Base-by-base conservation (phyloP, 371 early-diverging fungal genomes). In the Zopfochytrium polystomum region DNA sequence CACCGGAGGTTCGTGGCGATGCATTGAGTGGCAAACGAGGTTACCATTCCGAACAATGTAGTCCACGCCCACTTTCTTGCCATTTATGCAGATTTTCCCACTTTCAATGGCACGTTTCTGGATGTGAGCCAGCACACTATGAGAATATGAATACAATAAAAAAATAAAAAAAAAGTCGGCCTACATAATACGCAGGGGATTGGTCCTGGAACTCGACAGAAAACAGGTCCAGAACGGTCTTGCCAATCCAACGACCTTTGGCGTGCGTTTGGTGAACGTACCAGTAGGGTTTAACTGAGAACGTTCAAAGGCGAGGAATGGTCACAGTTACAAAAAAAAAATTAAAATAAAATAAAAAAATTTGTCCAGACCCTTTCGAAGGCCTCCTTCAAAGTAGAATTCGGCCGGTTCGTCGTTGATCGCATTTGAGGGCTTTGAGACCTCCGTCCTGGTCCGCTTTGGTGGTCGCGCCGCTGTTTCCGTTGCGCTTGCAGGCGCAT, bases 1-100 rank as follows among this genome's bases (percentile, higher is more conserved):
- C 0, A 95, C 89, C 2, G 94, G 92, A 0, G 98, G 98, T 73
- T 97, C 98, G 74, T 97, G 98, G 0, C 96, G 85, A 73, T 97
- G 98, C 31, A 90, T 86, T 6, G 73, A 65, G 66, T 95, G 95
- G 0, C 79, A 76, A 23, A 97, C 76, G 2, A 89, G 47, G 65
- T 95, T 95, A 38, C 81, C 79, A 68, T 88, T 87, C 32, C 58
- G 33, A 31, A 81, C 25, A 0, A 65, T 32, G 55, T 78, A 74
- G 43, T 84, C 83, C 3, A 71, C 58, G 0, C 68, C 48, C 0
- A 83, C 84, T 13, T 45, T 54, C 57, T 85, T 52, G 7, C 75
- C 81, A 71, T 96, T 96, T 33, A 97, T 72, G 30, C 76, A 83
- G 48, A 97, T 89, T 23, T 82, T 65, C 1, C 96, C 96, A 30